These are phyloP conservation scores for Podochytrium sp. DNA, from an alignment of 192 early-diverging fungal genomes.

Conservation along the genomic window DNA sequence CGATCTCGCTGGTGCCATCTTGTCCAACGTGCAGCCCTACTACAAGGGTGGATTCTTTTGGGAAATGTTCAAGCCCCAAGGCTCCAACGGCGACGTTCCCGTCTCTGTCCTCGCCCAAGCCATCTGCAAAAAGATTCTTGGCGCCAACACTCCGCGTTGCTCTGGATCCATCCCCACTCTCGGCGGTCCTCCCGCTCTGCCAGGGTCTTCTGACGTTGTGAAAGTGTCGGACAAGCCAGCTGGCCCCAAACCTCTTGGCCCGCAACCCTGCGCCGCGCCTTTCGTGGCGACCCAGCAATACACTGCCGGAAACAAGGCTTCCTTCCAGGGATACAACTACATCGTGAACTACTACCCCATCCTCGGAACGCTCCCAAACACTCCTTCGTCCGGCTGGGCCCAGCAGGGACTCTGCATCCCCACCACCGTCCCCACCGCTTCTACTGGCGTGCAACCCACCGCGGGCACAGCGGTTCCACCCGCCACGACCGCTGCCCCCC, in stretches of 20 bases:
- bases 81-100: neutral
- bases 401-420: slow-evolving; percentile 9
- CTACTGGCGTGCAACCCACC: neutral
- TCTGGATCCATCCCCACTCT: slow-evolving; percentile 8
- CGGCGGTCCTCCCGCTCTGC: neutral
- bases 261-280: neutral
- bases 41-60: slow-evolving; percentile 22
- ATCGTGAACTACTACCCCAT: neutral
- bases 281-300: neutral
- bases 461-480: neutral
- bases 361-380: neutral
- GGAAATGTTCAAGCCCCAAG: slow-evolving; percentile 11
- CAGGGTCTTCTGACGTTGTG: neutral
- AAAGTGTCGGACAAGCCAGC: neutral
- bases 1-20: neutral
- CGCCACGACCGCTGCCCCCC: neutral
- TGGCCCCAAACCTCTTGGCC: neutral
- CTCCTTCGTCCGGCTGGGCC: neutral
- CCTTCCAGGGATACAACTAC: slow-evolving; percentile 16
- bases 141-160: slow-evolving; percentile 19
- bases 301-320: neutral
- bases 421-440: neutral
- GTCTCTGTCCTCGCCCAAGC: slow-evolving; percentile 6
- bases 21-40: slow-evolving; percentile 16
- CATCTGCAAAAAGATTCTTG: slow-evolving; percentile 9